A percentile compares a stretch with the other conserved stretches of the same genome.
phyloP scores from a whole-genome alignment of 768 basidiomycete genomes.

The Lentinula detonsa region DNA sequence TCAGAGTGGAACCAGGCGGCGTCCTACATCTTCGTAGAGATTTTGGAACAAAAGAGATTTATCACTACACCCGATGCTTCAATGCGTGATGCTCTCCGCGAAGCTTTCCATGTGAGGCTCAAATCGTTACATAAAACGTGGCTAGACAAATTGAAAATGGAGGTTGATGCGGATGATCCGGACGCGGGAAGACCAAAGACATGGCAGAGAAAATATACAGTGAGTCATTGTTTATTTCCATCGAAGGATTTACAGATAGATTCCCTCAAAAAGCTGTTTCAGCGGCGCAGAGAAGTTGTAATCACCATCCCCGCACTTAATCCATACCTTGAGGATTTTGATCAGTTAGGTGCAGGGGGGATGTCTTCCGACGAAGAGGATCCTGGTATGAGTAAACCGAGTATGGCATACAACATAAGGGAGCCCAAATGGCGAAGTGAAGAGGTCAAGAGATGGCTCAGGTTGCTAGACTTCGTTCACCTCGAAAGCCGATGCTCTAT shows the following conservation, averaged over 20 bases:
- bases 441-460: not conserved
- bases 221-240: not conserved
- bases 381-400: not conserved
- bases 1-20: not conserved
- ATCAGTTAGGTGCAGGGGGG: not conserved
- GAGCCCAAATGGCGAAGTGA: not conserved
- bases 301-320: not conserved
- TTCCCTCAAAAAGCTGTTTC: not conserved
- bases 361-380: not conserved
- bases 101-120: not conserved
- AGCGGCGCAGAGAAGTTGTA: not conserved
- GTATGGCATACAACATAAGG: not conserved
- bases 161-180: not conserved
- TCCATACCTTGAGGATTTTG: not conserved
- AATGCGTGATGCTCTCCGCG: not conserved
- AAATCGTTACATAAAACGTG: not conserved
- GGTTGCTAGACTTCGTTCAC: not conserved
- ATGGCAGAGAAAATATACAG: not conserved
- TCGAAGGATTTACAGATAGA: not conserved
- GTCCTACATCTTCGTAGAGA: not conserved
- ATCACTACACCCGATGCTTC: not conserved
- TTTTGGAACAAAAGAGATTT: not conserved
- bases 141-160: not conserved
- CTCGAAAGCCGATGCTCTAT: not conserved
- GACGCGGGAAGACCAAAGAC: not conserved